Evolutionary conservation across 768 basidiomycete genomes (phyloP).

Genomic region (Tulasnella calospora): DNA sequence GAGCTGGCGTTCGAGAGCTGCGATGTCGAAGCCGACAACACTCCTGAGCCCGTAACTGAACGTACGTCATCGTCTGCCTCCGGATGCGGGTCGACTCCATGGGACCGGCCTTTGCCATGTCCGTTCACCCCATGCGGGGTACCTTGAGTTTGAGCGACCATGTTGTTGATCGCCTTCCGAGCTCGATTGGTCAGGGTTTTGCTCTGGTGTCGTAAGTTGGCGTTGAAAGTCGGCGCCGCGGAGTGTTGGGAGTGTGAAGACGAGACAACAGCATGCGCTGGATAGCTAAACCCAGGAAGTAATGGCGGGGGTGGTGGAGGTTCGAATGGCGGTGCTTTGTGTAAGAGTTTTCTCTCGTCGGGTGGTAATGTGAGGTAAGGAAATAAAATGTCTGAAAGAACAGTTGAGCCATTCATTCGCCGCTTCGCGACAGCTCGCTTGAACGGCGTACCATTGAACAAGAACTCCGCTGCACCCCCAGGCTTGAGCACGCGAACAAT

Average conservation of each 20-base stretch:
- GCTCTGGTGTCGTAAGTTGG: neutral
- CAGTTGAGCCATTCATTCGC: neutral
- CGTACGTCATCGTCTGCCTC: neutral
- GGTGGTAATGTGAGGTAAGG: conserved; percentile 5
- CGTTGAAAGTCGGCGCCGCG: neutral
- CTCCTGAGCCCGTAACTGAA: neutral
- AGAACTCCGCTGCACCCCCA: conserved; percentile 17
- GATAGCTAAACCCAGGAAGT: neutral
- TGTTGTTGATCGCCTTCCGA: conserved; percentile 10
- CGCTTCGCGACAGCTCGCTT: neutral
- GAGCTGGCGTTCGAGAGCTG: neutral
- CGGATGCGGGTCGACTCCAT: neutral
- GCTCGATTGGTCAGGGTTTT: conserved; percentile 13
- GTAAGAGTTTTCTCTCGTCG: neutral
- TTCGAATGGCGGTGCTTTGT: neutral
- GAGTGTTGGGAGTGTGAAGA: neutral
- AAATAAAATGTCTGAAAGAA: conserved; percentile 17
- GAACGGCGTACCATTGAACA: conserved; percentile 16
- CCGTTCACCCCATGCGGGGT: neutral
- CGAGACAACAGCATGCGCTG: neutral
- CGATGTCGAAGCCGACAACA: neutral
- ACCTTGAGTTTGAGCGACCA: neutral
- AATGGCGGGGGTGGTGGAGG: neutral
- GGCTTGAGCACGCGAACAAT: conserved; percentile 18
- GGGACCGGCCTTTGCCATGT: neutral